A percentile compares a stretch with the other conserved stretches of the same genome.
Evolutionary conservation across 2,329 filamentous ascomycete genomes (phyloP).

Genomic region (Dactylellina sp.): DNA sequence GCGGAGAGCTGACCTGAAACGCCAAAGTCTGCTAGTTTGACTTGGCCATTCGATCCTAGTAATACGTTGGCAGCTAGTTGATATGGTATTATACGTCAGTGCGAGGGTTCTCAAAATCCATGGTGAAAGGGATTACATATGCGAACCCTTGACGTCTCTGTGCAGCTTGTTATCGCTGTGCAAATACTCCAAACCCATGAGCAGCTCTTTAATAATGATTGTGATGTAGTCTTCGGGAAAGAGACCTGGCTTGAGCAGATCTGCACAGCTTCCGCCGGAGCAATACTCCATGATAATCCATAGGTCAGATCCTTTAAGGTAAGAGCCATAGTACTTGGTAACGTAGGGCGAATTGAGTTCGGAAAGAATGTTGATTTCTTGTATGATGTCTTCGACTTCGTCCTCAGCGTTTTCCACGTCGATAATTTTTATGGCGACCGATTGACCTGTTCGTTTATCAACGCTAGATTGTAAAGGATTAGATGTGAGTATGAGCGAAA

Average conservation of each 20-base stretch:
- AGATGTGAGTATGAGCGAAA: neutral
- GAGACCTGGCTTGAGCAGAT: conserved; percentile 91
- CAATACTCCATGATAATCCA: conserved; percentile 99
- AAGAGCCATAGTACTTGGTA: conserved; percentile 97
- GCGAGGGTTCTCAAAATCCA: neutral
- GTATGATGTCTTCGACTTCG: conserved; percentile 98
- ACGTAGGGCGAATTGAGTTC: conserved; percentile 96
- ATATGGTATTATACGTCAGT: neutral
- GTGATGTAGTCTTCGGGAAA: conserved; percentile 97
- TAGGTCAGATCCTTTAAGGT: conserved; percentile 91
- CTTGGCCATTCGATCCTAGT: conserved; percentile 92
- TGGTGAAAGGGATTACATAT: conserved; percentile 54
- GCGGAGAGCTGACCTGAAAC: conserved; percentile 91
- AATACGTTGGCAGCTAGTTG: conserved; percentile 95
- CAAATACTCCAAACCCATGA: conserved; percentile 72
- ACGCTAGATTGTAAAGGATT: conserved; percentile 70
- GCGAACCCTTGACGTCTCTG: conserved; percentile 82
- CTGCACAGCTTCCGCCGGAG: conserved; percentile 93
- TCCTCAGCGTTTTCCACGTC: conserved; percentile 99
- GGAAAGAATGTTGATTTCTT: conserved; percentile 96
- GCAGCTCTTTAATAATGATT: conserved; percentile 49
- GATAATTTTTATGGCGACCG: conserved; percentile 98
- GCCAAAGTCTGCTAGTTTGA: conserved; percentile 97
- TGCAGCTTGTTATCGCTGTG: conserved; percentile 96
- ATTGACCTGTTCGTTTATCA: conserved; percentile 90